Base-by-base conservation (phyloP, 768 basidiomycete species). In the Mycena galericulata region DNA sequence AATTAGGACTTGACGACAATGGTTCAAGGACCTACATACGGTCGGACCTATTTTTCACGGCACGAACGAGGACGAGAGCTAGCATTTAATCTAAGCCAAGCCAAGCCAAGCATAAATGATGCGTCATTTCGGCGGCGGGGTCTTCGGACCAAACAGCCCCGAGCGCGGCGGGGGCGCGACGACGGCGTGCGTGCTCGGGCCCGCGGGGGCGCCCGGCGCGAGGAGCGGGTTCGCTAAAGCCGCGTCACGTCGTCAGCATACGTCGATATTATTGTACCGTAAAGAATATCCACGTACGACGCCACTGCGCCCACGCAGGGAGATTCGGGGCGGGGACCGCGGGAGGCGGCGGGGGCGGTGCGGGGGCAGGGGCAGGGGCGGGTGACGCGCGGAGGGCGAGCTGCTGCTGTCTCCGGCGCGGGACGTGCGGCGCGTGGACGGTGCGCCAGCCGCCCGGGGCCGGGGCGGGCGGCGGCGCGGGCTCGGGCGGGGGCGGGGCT, bases 271-370 rank as follows among this genome's bases (percentile, higher is more conserved):
- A n/a, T n/a, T n/a, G n/a, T n/a, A n/a, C n/a, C n/a, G n/a, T n/a
- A 22, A 6, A 5, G 11, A 10, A 57, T 47, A 38, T 29, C 24
- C 15, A 49, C 85, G 68, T 68, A 88, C 88, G 87, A 76, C 82
- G 81, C 87, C 87, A 88, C 63, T 89, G 87, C 0, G 87, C 84
- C 87, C 87, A 88, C 0, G 87, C 82, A 11, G 87, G 87, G 32
- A 86, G 0, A 10, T 77, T 67, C 0, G 78, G 73, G 1, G 73
- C 56, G 0, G 80, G 77, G 0, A 76, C 74, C 2, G 73, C 47
- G 0, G 80, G 76, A 0, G 78, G 75, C 0, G 65, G 77, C 4
- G 75, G 76, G 17, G 78, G 61, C 1, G 73, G 41, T 0, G n/a
- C n/a, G n/a, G n/a, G n/a, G n/a, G n/a, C n/a, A n/a, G n/a, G n/a